Base-by-base conservation (phyloP, 2,329 filamentous ascomycete species). In the Lecanoromycetidae sp. region DNA sequence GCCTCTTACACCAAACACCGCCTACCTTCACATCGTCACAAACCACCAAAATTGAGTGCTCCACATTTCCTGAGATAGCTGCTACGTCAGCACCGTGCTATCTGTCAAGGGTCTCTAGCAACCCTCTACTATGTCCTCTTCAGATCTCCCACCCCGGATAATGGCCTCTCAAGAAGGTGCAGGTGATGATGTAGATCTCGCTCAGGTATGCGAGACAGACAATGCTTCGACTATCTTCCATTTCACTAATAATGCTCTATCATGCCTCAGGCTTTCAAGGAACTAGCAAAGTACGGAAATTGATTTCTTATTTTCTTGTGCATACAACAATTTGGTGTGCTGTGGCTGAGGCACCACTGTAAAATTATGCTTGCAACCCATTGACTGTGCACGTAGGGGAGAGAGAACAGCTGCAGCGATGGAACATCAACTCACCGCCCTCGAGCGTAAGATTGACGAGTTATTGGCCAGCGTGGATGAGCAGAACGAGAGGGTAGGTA, bases 401-500 rank as follows among this genome's bases (percentile, higher is more conserved):
- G 53, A 55, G 26, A 47, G 42, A n/a, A 54, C 53, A 1, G 53
- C 53, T 10, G 39, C 52, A 2, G 52, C 47, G 22, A 54, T 55
- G 53, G 53, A 55, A 26, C 49, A 34, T 6, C 53, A 54, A 37
- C 47, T 55, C 19, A 50, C 53, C 5, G 39, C 44, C 7, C 34
- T 55, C n/a, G 53, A 55, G 42, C 38, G 26, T 17, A 53, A 55
- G 47, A 52, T 55, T n/a, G 53, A 55, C 37, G 46, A 48, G 15
- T 17, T 55, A 30, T 47, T 55, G 13, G 51, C 51, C 22, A 51
- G 49, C 27, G 52, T 43, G 7, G 52, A 54, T 34, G 40, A 33
- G 13, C 33, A 36, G 9, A 23, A 20, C 17, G 17, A 30, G 10
- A 36, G 35, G 8, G 17, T 30, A 27, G 44, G 27, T 4, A 22